phyloP scores from a whole-genome alignment of 169 alveolate species.

The Eimeria zaria region DNA sequence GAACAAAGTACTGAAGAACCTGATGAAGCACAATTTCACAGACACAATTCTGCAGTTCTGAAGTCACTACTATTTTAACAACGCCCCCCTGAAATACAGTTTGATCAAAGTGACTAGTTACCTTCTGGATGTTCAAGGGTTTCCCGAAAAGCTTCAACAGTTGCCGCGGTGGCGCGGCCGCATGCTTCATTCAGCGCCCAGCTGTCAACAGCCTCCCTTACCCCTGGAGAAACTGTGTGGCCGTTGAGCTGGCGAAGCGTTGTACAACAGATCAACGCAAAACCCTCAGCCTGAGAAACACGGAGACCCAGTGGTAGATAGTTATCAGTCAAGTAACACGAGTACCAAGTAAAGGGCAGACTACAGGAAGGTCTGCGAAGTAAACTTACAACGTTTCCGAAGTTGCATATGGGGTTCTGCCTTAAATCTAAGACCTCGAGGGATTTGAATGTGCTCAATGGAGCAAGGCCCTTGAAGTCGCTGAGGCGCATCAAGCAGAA shows the following conservation, averaged over 20 bases:
- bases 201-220: slow-evolving; percentile 49
- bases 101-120: neutral
- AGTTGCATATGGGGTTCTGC: slow-evolving; percentile 22
- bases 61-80: neutral
- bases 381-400: slow-evolving; percentile 39
- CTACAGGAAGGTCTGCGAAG: neutral
- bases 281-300: slow-evolving; percentile 61
- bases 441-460: slow-evolving; percentile 41
- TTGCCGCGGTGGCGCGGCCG: slow-evolving; percentile 71
- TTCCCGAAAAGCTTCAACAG: slow-evolving; percentile 55
- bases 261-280: slow-evolving; percentile 31
- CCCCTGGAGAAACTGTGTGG: slow-evolving; percentile 43
- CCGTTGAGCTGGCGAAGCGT: slow-evolving; percentile 31
- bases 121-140: slow-evolving; percentile 34
- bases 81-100: neutral
- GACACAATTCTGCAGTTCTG: neutral
- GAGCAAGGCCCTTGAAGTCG: slow-evolving; percentile 63
- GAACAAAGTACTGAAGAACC: slow-evolving; percentile 13
- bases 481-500: neutral
- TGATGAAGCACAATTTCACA: neutral
- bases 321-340: neutral
- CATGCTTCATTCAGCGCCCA: slow-evolving; percentile 47
- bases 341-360: neutral
- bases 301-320: neutral
- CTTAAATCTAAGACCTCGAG: slow-evolving; percentile 42